phyloP scores from a whole-genome alignment of 140 eudicot genomes.

The Bidens hawaiensis region DNA sequence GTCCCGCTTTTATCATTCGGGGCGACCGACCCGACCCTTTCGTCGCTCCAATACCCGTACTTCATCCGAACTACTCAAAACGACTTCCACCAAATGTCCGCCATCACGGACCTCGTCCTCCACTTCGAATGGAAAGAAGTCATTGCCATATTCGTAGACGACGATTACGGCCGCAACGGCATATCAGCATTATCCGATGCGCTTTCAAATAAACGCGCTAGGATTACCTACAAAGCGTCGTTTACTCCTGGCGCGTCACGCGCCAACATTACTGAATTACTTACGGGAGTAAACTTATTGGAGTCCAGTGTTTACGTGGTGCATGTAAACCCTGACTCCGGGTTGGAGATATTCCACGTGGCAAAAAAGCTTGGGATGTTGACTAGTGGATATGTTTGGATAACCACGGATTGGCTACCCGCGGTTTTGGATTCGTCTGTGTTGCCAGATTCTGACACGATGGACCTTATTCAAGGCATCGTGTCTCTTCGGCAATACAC shows the following conservation, averaged over 20 bases:
- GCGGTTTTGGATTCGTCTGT: conserved; percentile 56
- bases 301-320: conserved; percentile 78
- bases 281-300: conserved; percentile 57
- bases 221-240: conserved; percentile 77
- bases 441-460: conserved; percentile 34
- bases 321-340: conserved; percentile 80
- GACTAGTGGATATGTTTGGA: conserved; percentile 68
- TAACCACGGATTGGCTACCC: conserved; percentile 83
- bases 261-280: conserved; percentile 30
- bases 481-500: conserved; percentile 71
- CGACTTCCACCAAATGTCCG: conserved; percentile 81
- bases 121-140: conserved; percentile 80
- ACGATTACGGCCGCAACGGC: conserved; percentile 88
- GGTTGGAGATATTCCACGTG: conserved; percentile 43
- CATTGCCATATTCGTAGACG: conserved; percentile 79
- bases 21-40: conserved; percentile 92
- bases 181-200: conserved; percentile 68
- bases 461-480: conserved; percentile 70
- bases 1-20: conserved; percentile 82
- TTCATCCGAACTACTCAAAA: conserved; percentile 79
- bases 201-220: conserved; percentile 72
- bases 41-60: conserved; percentile 81
- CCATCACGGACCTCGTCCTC: conserved; percentile 62
- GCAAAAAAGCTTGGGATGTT: conserved; percentile 82
- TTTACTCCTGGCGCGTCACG: conserved; percentile 52